Evolutionary conservation across 2,329 filamentous ascomycete species (phyloP).

Genomic region (Aotearoamyces nothofagi): DNA sequence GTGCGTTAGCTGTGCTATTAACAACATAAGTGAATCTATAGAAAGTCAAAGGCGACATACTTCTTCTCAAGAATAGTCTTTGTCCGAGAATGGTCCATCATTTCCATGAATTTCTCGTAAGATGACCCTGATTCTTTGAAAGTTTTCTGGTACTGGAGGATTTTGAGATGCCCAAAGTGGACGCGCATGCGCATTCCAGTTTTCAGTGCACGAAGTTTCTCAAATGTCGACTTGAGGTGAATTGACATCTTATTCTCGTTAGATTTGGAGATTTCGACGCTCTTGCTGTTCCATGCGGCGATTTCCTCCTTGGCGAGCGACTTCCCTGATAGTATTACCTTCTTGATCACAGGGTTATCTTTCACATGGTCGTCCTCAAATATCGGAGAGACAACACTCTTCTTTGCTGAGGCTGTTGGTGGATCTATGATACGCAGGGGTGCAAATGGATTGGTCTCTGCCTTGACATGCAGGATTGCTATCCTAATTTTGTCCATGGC

Average conservation of each 20-base stretch:
- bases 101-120: conserved; percentile 12
- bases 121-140: conserved; percentile 7
- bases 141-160: conserved; percentile 9
- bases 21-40: not conserved
- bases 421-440: not conserved
- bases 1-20: not conserved
- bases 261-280: conserved; percentile 3
- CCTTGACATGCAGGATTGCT: not conserved
- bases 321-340: conserved; percentile 6
- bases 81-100: conserved; percentile 12
- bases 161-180: conserved; percentile 14
- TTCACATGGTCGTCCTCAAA: not conserved
- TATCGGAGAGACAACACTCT: not conserved
- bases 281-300: conserved; percentile 8
- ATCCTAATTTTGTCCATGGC: not conserved
- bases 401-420: not conserved
- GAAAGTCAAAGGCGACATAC: conserved; percentile 10
- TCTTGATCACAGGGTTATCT: not conserved
- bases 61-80: conserved; percentile 12
- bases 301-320: conserved; percentile 5
- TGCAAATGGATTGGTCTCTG: not conserved
- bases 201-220: conserved; percentile 10
- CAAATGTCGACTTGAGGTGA: conserved; percentile 9
- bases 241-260: conserved; percentile 8
- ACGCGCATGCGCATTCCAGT: conserved; percentile 18